Conservation (phyloP, 2,329 filamentous ascomycete species). For the Xylariaceae sp. region DNA sequence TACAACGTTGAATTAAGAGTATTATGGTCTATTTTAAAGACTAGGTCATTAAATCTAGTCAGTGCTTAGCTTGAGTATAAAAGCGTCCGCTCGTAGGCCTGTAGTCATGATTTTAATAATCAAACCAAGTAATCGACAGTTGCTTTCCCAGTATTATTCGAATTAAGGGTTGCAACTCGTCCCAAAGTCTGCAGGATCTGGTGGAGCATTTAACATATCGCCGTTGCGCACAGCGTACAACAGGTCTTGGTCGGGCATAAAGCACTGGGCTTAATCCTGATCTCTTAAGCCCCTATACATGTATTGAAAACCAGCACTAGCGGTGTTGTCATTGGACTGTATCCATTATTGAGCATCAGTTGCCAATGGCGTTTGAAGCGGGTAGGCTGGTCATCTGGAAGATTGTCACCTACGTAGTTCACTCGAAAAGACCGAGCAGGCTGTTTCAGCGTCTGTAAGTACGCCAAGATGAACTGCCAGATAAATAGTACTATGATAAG, state of each 20-base stretch:
- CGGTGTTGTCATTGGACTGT: too few species aligned
- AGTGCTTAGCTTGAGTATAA: too few species aligned
- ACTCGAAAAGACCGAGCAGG: not conserved
- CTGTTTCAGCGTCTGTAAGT: slow-evolving; percentile 9
- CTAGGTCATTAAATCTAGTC: too few species aligned
- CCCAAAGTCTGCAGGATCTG: slow-evolving; percentile 1
- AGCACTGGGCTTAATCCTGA: not conserved
- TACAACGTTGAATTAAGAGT: too few species aligned
- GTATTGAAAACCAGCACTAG: too few species aligned
- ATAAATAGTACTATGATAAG: not conserved
- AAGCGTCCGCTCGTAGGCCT: too few species aligned
- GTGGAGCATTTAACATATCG: slow-evolving; percentile 1
- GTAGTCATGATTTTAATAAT: too few species aligned
- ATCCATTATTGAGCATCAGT: not conserved
- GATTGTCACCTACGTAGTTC: not conserved
- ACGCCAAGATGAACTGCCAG: slow-evolving; percentile 7
- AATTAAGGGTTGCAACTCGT: too few species aligned
- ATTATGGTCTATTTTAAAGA: too few species aligned
- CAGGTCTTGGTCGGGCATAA: not conserved
- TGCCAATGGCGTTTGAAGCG: slow-evolving; percentile 7
- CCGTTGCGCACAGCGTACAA: not conserved
- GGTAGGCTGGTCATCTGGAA: not conserved
- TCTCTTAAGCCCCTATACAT: too few species aligned
- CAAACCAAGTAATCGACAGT: too few species aligned
- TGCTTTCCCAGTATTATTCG: too few species aligned